These are phyloP conservation scores for Cruciata laevipes DNA, from an alignment of 257 asterid genomes.

Conservation along the genomic window DNA sequence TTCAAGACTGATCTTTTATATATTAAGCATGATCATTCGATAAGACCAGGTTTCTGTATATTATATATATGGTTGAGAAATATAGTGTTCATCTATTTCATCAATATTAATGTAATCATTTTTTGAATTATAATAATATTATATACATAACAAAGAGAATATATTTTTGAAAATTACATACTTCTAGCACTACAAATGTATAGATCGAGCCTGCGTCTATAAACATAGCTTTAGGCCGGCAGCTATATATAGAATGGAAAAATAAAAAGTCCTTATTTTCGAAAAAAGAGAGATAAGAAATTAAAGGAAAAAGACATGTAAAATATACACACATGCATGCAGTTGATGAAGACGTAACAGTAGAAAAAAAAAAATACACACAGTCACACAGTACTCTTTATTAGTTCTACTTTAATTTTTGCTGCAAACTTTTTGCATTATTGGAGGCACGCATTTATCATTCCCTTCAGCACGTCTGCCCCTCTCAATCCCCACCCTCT, in stretches of 20 bases:
- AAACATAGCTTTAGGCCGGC: neutral
- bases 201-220: neutral
- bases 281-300: neutral
- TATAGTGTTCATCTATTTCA: too few relatives aligned
- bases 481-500: conserved; percentile 4
- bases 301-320: conserved; percentile 5
- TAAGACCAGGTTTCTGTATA: too few relatives aligned
- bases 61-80: too few relatives aligned
- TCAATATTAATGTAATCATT: too few relatives aligned
- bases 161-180: too few relatives aligned
- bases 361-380: conserved; percentile 6
- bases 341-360: conserved; percentile 19
- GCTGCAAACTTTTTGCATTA: conserved; percentile 31
- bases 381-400: conserved; percentile 1
- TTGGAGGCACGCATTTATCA: conserved; percentile 40
- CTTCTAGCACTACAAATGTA: too few relatives aligned
- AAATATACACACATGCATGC: conserved; percentile 12
- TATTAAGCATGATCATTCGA: too few relatives aligned
- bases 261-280: neutral
- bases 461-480: conserved; percentile 32
- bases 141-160: too few relatives aligned
- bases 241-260: neutral
- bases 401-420: conserved; percentile 8
- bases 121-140: too few relatives aligned
- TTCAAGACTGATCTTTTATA: too few relatives aligned